Percentiles rank a stretch among this genome's conserved stretches.
Evolutionary conservation across 78 protist species (phyloP).

Genomic region (Dictyostelium intermedium): DNA sequence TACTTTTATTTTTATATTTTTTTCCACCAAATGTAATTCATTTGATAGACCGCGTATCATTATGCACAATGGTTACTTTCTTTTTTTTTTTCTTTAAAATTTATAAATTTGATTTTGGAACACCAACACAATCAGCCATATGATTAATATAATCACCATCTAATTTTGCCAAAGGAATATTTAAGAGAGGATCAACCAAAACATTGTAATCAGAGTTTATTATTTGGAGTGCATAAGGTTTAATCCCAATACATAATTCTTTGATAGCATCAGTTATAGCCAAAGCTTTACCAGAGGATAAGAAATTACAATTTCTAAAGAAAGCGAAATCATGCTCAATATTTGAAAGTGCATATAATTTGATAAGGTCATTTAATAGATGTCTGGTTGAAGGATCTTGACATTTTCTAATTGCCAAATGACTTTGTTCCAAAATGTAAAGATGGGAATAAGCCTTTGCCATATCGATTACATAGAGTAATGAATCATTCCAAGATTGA

Average conservation of each 20-base stretch:
- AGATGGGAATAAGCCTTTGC: slow-evolving; percentile 56
- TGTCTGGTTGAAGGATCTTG: slow-evolving; percentile 26
- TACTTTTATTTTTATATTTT: too few species aligned
- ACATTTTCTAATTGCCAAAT: background rate
- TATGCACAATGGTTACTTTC: too few species aligned
- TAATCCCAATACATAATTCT: slow-evolving; percentile 31
- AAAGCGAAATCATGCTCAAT: slow-evolving; percentile 61
- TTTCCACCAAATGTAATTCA: too few species aligned
- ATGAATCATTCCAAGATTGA: slow-evolving; percentile 62
- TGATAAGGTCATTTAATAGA: slow-evolving; percentile 32
- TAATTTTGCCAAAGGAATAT: slow-evolving; percentile 29
- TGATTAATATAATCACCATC: slow-evolving; percentile 50
- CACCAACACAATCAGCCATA: slow-evolving; percentile 69
- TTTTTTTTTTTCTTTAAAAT: background rate
- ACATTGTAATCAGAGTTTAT: background rate
- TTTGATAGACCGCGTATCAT: too few species aligned
- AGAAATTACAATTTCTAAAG: slow-evolving; percentile 53
- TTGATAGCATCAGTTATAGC: slow-evolving; percentile 25
- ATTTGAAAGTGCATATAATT: slow-evolving; percentile 31
- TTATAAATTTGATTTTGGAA: slow-evolving; percentile 49
- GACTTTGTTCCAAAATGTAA: slow-evolving; percentile 12
- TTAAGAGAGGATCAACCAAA: background rate
- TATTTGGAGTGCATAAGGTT: slow-evolving; percentile 29
- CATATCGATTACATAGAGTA: background rate
- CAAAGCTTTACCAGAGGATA: slow-evolving; percentile 42